A percentile compares a stretch with the other conserved stretches of the same genome.
phyloP scores from a whole-genome alignment of 2,329 filamentous ascomycete species.

The Ophidiomyces ophidiicola region DNA sequence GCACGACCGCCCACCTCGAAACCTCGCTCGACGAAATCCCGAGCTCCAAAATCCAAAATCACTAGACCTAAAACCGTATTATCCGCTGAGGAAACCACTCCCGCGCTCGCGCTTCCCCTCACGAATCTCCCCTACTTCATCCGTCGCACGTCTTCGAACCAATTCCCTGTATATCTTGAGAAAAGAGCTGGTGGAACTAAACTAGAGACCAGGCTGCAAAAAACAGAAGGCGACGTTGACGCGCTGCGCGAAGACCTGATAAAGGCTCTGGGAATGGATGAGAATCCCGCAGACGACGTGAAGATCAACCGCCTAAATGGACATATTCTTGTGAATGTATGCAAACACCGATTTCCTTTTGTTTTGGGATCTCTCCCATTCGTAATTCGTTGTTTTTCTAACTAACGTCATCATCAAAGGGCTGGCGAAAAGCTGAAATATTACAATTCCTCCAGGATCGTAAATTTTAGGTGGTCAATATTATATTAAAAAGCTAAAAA shows the following conservation, averaged over 20 bases:
- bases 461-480: constrained; percentile 27
- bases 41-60: constrained; percentile 1
- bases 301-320: constrained; percentile 50
- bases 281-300: constrained; percentile 29
- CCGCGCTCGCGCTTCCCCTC: constrained; percentile 20
- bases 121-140: constrained; percentile 55
- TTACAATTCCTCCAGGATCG: constrained; percentile 37
- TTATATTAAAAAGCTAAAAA: too few species aligned
- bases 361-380: neutral
- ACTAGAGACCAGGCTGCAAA: constrained; percentile 62
- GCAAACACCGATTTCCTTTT: too few species aligned
- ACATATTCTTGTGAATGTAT: constrained; percentile 64
- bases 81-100: constrained; percentile 4
- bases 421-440: constrained; percentile 40
- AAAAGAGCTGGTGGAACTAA: constrained; percentile 64
- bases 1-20: constrained; percentile 12
- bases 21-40: constrained; percentile 15
- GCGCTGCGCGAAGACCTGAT: constrained; percentile 54
- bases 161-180: constrained; percentile 65
- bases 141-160: constrained; percentile 54
- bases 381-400: constrained; percentile 3
- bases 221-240: constrained; percentile 60
- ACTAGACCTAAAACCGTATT: neutral
- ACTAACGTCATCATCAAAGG: constrained; percentile 24
- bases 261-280: constrained; percentile 44